Evolutionary conservation across 1,139 yeast species (phyloP).

Genomic region (Wickerhamomyces sp.): DNA sequence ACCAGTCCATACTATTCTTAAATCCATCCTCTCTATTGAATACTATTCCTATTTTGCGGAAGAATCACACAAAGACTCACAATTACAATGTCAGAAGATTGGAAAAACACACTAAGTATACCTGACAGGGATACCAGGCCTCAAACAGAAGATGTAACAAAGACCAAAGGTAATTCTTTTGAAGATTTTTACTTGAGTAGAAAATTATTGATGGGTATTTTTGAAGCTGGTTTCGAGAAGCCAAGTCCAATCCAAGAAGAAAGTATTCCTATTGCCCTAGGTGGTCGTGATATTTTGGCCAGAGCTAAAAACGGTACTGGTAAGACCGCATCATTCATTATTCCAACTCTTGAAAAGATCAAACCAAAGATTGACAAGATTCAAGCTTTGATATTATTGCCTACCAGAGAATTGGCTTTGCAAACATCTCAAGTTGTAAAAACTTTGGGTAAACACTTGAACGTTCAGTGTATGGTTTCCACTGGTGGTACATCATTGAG

Average conservation of each 20-base stretch:
- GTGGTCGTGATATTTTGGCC: slow-evolving; percentile 95
- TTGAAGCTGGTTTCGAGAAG: slow-evolving; percentile 97
- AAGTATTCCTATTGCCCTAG: slow-evolving; percentile 90
- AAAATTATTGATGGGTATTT: slow-evolving; percentile 94
- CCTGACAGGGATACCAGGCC: slow-evolving; percentile 88
- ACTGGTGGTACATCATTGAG: slow-evolving; percentile 96
- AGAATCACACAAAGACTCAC: no score
- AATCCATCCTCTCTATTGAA: neutral
- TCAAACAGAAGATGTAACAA: slow-evolving; percentile 93
- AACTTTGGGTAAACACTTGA: slow-evolving; percentile 93
- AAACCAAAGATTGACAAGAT: slow-evolving; percentile 82
- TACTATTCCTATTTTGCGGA: no score
- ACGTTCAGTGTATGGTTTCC: slow-evolving; percentile 93
- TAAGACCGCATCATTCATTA: slow-evolving; percentile 93
- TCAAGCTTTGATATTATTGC: slow-evolving; percentile 85
- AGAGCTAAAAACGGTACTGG: slow-evolving; percentile 99
- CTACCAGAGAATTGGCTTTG: slow-evolving; percentile 93
- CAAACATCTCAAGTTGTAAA: slow-evolving; percentile 97
- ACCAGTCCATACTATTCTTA: neutral
- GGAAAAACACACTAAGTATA: slow-evolving; percentile 72
- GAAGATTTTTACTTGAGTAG: slow-evolving; percentile 91
- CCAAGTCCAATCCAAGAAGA: slow-evolving; percentile 99
- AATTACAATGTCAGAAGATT: slow-evolving; percentile 29
- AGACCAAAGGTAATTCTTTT: slow-evolving; percentile 84
- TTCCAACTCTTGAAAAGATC: slow-evolving; percentile 78